Conservation (phyloP, 2,329 filamentous ascomycete genomes). For the Orbilia javanica region DNA sequence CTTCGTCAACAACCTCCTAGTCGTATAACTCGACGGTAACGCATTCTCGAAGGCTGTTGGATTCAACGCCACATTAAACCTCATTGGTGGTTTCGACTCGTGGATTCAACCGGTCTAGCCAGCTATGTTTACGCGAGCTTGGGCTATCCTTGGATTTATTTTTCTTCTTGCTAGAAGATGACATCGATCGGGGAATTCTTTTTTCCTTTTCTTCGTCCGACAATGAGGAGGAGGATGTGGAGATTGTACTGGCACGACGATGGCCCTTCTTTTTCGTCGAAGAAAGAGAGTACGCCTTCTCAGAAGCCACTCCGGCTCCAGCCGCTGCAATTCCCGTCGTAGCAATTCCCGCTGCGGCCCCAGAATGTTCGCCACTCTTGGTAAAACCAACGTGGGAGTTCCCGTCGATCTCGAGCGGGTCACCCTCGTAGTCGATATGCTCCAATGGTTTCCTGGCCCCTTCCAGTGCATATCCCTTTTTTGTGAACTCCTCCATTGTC, state of each 20-base stretch:
- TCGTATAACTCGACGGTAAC: neutral
- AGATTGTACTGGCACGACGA: slow-evolving; percentile 18
- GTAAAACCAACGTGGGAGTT: slow-evolving; percentile 26
- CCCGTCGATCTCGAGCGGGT: slow-evolving; percentile 19
- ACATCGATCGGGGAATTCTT: slow-evolving; percentile 34
- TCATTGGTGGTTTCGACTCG: slow-evolving; percentile 11
- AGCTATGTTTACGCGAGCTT: slow-evolving; percentile 32
- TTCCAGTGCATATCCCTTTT: slow-evolving; percentile 58
- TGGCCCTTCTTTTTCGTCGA: slow-evolving; percentile 7
- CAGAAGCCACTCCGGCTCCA: slow-evolving; percentile 9
- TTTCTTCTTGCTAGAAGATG: neutral
- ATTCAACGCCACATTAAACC: neutral
- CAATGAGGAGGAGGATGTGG: slow-evolving; percentile 8
- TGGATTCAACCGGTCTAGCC: slow-evolving; percentile 44
- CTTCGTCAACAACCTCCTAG: neutral
- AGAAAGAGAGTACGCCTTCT: slow-evolving; percentile 29
- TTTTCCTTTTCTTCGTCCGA: slow-evolving; percentile 29
- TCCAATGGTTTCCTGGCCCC: slow-evolving; percentile 48
- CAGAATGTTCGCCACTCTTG: neutral
- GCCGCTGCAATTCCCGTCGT: slow-evolving; percentile 1
- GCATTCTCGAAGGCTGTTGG: neutral
- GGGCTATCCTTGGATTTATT: slow-evolving; percentile 21
- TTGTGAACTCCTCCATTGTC: slow-evolving; percentile 74
- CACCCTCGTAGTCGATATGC: slow-evolving; percentile 62
- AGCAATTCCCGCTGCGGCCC: slow-evolving; percentile 5